phyloP scores from a whole-genome alignment of 176 grass and related monocot species.

The Pontederia crassipes region DNA sequence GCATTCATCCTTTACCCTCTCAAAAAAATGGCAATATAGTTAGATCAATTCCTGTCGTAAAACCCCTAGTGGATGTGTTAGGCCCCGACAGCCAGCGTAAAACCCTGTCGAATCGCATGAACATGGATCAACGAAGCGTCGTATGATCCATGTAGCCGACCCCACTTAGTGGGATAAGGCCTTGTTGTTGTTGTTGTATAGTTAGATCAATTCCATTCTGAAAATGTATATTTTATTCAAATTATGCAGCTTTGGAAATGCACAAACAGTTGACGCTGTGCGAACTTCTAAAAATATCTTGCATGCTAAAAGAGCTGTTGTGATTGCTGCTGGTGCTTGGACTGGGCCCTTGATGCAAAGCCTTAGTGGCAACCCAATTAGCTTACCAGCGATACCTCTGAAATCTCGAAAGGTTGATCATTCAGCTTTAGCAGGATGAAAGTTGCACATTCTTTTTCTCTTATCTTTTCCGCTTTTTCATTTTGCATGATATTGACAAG shows the following conservation, averaged over 20 bases:
- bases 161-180: too few species aligned
- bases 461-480: not conserved
- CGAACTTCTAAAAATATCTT: conserved; percentile 72
- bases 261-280: conserved; percentile 66
- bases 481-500: not conserved
- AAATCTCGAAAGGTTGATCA: conserved; percentile 66
- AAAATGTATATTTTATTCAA: conserved; percentile 1
- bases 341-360: conserved; percentile 55
- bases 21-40: too few species aligned
- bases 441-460: not conserved
- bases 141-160: too few species aligned
- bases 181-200: too few species aligned
- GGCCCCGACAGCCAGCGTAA: too few species aligned
- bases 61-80: too few species aligned
- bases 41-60: not conserved
- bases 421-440: not conserved
- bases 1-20: too few species aligned
- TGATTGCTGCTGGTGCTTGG: conserved; percentile 82
- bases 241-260: conserved; percentile 48
- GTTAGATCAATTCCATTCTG: not conserved
- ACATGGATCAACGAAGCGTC: too few species aligned
- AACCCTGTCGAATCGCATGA: too few species aligned
- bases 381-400: conserved; percentile 58
- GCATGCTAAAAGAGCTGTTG: conserved; percentile 66
- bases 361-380: conserved; percentile 36